These are phyloP conservation scores for Komagataella ulmi DNA, from an alignment of 805 yeast species.

Conservation along the genomic window DNA sequence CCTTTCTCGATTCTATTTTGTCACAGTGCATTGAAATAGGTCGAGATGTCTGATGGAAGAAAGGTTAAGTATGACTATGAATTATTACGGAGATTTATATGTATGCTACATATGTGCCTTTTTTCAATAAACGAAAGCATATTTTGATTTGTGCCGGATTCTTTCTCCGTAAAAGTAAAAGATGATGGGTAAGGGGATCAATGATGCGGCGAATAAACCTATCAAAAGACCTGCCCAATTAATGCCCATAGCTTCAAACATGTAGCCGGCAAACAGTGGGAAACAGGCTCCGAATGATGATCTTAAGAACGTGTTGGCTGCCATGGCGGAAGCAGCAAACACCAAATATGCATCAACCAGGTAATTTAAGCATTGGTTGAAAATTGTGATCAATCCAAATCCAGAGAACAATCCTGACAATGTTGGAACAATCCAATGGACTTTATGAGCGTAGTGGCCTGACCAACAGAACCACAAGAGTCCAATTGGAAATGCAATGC, in stretches of 20 bases:
- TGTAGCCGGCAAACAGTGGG: conserved; percentile 59
- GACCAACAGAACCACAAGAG: conserved; percentile 84
- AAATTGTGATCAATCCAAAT: conserved; percentile 53
- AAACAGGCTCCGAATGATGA: conserved; percentile 56
- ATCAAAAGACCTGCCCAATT: conserved; percentile 73
- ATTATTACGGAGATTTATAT: not conserved
- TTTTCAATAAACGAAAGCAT: conserved; percentile 3
- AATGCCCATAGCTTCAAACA: conserved; percentile 56
- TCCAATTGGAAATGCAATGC: conserved; percentile 61
- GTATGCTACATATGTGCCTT: not conserved
- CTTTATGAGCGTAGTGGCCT: conserved; percentile 54
- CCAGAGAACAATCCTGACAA: conserved; percentile 53
- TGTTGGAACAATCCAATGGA: conserved; percentile 79
- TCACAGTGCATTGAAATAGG: not conserved
- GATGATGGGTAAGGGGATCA: conserved; percentile 58
- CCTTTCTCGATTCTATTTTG: not conserved
- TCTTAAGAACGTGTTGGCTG: conserved; percentile 62
- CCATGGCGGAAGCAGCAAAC: conserved; percentile 70
- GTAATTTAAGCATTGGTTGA: conserved; percentile 59
- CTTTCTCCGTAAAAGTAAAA: conserved; percentile 45
- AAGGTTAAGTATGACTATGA: not conserved
- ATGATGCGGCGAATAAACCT: conserved; percentile 41
- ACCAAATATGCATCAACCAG: conserved; percentile 57
- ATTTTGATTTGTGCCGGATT: conserved; percentile 45
- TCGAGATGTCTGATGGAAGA: not conserved